Evolutionary conservation across 495 filamentous ascomycete species (phyloP), one percentile per base, ranked within the genome.

Genomic region (Xylaria acuta): DNA sequence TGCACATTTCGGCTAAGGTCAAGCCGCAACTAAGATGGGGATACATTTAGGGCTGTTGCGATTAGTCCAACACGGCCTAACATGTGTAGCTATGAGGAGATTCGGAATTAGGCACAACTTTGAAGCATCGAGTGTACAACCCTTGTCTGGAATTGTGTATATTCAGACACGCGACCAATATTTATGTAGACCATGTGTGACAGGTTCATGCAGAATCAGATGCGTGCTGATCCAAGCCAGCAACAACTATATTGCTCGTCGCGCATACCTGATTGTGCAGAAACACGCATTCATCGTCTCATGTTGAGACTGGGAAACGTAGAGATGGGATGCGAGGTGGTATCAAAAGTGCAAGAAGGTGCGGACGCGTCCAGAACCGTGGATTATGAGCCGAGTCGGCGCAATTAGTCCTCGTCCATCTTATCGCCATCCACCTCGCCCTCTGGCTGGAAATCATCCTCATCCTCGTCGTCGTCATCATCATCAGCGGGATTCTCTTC

Each of bases 391-490:
- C 41, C 43, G 22, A 70, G 8, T 12, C 20, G 30, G n/a, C 32
- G 14, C 18, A 34, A 6, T 74, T 84, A 84, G 66, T 84, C 83
- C 77, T 86, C 84, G 38, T 85, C 81, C 84, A 86, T 85, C 77
- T 82, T 82, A 69, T 84, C 84, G 40, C 70, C 77, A 12, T 76
- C 64, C 14, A 82, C 82, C 73, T 83, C 80, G 25, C 69, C 73
- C 78, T 80, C 81, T 32, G 78, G 77, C 70, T 75, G 83, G 75
- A 85, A 84, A 18, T 94, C 92, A 45, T 92, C 91, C 47, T 95
- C 93, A 27, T 96, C 93, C 16, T 96, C 93, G 0, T 95, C 92
- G 6, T 94, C 92, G 3, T 93, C 92, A 36, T 94, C 92, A 2
- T 92, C 92, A 53, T 90, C 88, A 47, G 86, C 85, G 16, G 90